These are phyloP conservation scores for Neurospora intermedia DNA, from an alignment of 495 filamentous ascomycete species.

Conservation along the genomic window DNA sequence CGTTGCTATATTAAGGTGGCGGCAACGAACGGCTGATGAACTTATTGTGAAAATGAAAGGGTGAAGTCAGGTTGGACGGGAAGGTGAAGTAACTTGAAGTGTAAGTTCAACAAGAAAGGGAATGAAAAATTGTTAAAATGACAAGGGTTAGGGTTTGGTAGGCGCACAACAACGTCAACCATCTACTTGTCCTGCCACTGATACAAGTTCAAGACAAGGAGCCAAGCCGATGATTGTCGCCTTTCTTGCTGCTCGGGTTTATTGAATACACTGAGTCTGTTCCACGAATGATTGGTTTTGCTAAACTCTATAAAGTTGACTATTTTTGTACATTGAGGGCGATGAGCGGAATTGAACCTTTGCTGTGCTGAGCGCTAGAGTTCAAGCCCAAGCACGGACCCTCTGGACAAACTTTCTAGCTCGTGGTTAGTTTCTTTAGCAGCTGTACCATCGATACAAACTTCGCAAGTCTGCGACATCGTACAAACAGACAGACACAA, in stretches of 20 bases:
- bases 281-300: neutral
- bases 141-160: neutral
- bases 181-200: neutral
- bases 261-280: neutral
- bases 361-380: neutral
- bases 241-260: neutral
- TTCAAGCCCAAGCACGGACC: neutral
- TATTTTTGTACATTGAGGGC: neutral
- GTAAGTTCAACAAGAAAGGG: neutral
- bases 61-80: neutral
- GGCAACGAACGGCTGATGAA: neutral
- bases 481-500: neutral
- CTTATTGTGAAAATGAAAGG: neutral
- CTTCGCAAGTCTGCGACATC: neutral
- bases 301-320: neutral
- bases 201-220: neutral
- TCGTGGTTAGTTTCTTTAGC: neutral
- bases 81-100: neutral
- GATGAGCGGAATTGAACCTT: neutral
- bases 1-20: neutral
- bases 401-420: neutral
- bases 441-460: neutral
- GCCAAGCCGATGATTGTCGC: neutral
- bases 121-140: neutral
- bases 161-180: neutral